These are phyloP conservation scores for Dicorynia guianensis DNA, from an alignment of 306 rosid genomes.

Conservation along the genomic window DNA sequence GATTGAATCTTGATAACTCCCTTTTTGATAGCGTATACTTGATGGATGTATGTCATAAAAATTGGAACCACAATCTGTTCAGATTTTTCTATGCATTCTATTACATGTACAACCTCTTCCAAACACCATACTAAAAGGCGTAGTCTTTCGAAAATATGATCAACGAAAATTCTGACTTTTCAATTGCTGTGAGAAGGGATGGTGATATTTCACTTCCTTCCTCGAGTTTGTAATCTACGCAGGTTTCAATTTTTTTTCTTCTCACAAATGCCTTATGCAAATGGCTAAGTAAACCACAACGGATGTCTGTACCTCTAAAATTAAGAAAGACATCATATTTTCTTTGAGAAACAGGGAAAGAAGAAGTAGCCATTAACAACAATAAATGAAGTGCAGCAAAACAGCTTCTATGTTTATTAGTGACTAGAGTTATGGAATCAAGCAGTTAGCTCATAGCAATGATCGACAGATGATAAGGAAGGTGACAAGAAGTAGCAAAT, in stretches of 20 bases:
- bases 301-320: neutral
- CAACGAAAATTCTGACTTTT: neutral
- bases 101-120: neutral
- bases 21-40: slow-evolving; percentile 16
- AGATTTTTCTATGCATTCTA: neutral
- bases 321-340: neutral
- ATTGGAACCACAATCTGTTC: slow-evolving; percentile 13
- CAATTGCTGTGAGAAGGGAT: slow-evolving; percentile 2
- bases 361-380: too few relatives aligned
- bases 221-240: neutral
- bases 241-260: neutral
- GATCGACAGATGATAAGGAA: too few relatives aligned
- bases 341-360: neutral
- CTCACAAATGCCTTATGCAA: neutral
- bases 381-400: too few relatives aligned
- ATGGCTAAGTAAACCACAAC: neutral
- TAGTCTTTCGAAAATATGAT: neutral
- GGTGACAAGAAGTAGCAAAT: too few relatives aligned
- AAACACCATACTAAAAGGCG: neutral
- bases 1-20: neutral
- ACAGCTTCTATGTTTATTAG: too few relatives aligned
- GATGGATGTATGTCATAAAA: slow-evolving; percentile 26
- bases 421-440: too few relatives aligned
- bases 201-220: slow-evolving; percentile 5
- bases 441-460: too few relatives aligned